phyloP scores from a whole-genome alignment of 2,329 filamentous ascomycete species.

The Beauveria medogensis region DNA sequence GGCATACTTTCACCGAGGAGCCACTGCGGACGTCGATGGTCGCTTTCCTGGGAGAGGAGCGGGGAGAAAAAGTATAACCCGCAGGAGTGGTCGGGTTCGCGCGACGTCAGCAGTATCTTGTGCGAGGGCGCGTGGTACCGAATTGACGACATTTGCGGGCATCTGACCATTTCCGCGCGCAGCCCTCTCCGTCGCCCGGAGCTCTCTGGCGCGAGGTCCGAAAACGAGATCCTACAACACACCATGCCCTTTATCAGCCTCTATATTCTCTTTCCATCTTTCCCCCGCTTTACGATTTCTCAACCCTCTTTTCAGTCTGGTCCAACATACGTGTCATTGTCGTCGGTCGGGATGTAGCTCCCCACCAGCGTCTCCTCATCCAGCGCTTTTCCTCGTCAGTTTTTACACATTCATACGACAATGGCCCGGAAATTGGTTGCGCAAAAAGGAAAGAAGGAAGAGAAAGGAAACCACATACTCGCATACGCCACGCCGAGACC shows the following conservation, averaged over 20 bases:
- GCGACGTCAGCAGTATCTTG: conserved; percentile 35
- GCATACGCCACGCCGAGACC: conserved; percentile 36
- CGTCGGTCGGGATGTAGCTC: conserved; percentile 35
- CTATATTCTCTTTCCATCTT: neutral
- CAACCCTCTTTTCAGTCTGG: neutral
- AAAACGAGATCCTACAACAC: conserved; percentile 9
- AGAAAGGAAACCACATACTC: conserved; percentile 28
- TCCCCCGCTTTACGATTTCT: neutral
- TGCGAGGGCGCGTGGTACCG: conserved; percentile 36
- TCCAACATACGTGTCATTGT: conserved; percentile 30
- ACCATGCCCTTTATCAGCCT: neutral
- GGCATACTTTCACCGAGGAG: conserved; percentile 27
- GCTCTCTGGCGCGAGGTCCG: conserved; percentile 14
- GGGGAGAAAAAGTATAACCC: conserved; percentile 33
- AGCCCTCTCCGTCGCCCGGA: conserved; percentile 17
- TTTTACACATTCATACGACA: too few relatives aligned
- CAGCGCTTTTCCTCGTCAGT: conserved; percentile 19
- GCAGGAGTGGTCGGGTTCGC: conserved; percentile 22
- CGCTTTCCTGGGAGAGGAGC: conserved; percentile 20
- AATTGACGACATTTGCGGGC: conserved; percentile 37
- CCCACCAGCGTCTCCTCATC: conserved; percentile 29
- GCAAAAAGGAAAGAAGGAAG: neutral
- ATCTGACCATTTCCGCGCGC: conserved; percentile 29
- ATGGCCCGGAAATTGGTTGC: too few relatives aligned
- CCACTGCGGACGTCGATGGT: conserved; percentile 27